Conservation (phyloP, 306 rosid genomes). For the Glycine tomentella region DNA sequence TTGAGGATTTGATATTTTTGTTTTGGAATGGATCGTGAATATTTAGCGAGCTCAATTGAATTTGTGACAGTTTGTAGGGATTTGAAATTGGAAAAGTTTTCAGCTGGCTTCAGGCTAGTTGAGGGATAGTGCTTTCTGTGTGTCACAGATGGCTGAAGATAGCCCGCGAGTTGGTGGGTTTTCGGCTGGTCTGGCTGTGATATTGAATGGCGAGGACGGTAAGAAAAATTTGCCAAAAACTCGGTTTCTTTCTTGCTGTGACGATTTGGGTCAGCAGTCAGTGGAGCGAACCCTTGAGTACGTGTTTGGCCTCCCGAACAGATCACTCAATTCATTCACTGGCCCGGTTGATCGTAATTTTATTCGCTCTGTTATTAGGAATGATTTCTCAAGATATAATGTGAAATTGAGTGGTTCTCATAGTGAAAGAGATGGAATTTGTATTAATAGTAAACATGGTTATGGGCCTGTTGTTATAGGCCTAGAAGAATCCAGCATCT, state of each 20-base stretch:
- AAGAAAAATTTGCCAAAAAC: slow-evolving; percentile 64
- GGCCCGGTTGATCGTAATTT: slow-evolving; percentile 61
- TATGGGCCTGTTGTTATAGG: slow-evolving; percentile 56
- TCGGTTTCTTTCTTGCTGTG: slow-evolving; percentile 79
- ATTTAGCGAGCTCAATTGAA: slow-evolving; percentile 37
- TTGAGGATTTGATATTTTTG: slow-evolving; percentile 52
- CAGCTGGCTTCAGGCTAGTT: slow-evolving; percentile 51
- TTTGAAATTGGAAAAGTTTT: slow-evolving; percentile 47
- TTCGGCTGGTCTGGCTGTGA: slow-evolving; percentile 93
- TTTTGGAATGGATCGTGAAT: slow-evolving; percentile 44
- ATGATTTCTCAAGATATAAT: slow-evolving; percentile 58
- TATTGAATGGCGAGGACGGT: slow-evolving; percentile 69
- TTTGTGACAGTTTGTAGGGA: slow-evolving; percentile 43
- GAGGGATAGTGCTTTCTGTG: slow-evolving; percentile 50
- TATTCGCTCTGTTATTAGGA: slow-evolving; percentile 63
- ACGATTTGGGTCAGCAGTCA: slow-evolving; percentile 78
- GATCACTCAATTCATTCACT: slow-evolving; percentile 65
- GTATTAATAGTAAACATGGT: slow-evolving; percentile 49
- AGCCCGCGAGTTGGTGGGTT: slow-evolving; percentile 78
- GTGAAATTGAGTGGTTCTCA: slow-evolving; percentile 37
- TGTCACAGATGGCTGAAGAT: slow-evolving; percentile 75
- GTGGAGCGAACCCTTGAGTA: slow-evolving; percentile 90
- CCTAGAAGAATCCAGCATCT: slow-evolving; percentile 73
- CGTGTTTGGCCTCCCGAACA: slow-evolving; percentile 84
- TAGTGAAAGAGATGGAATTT: slow-evolving; percentile 62